Conservation (phyloP, 2,329 filamentous ascomycete species). For the Mycogone perniciosa region DNA sequence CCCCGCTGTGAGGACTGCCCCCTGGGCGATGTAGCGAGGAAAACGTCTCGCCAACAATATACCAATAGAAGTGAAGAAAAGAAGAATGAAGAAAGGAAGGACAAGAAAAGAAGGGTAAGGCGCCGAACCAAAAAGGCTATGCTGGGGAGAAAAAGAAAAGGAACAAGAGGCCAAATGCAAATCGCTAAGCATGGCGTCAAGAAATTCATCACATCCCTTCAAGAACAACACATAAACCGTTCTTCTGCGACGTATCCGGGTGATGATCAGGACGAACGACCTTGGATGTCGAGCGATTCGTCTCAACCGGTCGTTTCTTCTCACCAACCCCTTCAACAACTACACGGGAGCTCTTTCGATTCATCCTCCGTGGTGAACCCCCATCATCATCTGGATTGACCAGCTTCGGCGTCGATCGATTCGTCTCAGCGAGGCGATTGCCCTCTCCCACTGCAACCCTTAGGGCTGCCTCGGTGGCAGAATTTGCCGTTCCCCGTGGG, state of each 20-base stretch:
- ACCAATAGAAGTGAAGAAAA: neutral
- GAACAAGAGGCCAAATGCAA: neutral
- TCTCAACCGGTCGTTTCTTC: conserved; percentile 23
- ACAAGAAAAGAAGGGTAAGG: neutral
- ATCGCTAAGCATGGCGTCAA: neutral
- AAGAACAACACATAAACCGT: conserved; percentile 48
- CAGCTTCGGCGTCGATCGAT: conserved; percentile 40
- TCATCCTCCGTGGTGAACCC: conserved; percentile 28
- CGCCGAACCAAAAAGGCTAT: too few species aligned
- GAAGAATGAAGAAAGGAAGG: conserved; percentile 1
- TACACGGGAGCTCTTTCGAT: conserved; percentile 48
- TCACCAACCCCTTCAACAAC: conserved; percentile 39
- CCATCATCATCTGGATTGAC: conserved; percentile 31
- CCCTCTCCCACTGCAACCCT: conserved; percentile 10
- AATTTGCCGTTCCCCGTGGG: conserved; percentile 11
- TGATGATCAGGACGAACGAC: conserved; percentile 34
- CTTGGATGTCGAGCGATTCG: conserved; percentile 39
- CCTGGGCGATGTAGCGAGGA: too few species aligned
- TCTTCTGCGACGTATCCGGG: conserved; percentile 36
- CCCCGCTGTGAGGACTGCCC: neutral
- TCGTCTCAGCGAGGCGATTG: conserved; percentile 30
- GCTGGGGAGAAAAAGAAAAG: neutral
- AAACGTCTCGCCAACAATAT: too few species aligned
- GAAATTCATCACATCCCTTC: conserved; percentile 30
- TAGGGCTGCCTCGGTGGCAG: conserved; percentile 5